phyloP scores from a whole-genome alignment of 2,329 filamentous ascomycete species.

The Fusarium decemcellulare region DNA sequence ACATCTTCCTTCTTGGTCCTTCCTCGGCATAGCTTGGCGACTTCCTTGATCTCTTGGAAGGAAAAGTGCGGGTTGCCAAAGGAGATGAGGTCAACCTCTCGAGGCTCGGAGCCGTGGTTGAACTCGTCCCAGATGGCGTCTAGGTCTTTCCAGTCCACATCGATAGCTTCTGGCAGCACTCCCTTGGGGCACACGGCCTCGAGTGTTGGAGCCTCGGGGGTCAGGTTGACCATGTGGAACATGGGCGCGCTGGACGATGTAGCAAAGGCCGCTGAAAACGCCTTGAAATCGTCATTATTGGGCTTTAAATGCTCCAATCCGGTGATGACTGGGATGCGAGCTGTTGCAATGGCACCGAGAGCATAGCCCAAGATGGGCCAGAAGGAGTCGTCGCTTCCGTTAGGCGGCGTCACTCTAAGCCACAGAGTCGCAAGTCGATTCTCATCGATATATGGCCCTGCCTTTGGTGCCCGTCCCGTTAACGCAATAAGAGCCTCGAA shows the following conservation, averaged over 20 bases:
- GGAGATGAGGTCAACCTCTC: conserved; percentile 27
- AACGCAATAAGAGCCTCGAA: conserved; percentile 36
- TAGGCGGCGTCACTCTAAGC: background rate
- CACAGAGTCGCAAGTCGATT: conserved; percentile 26
- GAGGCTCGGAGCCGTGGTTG: conserved; percentile 15
- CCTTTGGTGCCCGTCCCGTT: conserved; percentile 35
- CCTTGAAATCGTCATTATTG: conserved; percentile 36
- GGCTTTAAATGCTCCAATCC: conserved; percentile 26
- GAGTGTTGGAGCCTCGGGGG: conserved; percentile 32
- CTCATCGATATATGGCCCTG: conserved; percentile 21
- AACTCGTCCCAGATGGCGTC: conserved; percentile 21
- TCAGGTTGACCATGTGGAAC: conserved; percentile 38
- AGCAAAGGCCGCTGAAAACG: conserved; percentile 39
- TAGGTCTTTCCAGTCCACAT: conserved; percentile 17
- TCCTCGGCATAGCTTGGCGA: background rate
- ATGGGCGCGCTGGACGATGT: conserved; percentile 35
- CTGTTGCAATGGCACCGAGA: conserved; percentile 27
- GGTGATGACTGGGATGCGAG: conserved; percentile 29
- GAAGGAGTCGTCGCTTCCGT: conserved; percentile 33
- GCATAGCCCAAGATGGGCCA: conserved; percentile 35
- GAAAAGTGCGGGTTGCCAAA: conserved; percentile 41
- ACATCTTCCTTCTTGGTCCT: background rate
- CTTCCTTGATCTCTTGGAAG: conserved; percentile 21
- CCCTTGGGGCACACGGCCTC: background rate
- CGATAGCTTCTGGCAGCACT: background rate